A percentile compares a stretch with the other conserved stretches of the same genome.
These are phyloP conservation scores for Spathaspora hagerdaliae DNA, from an alignment of 805 yeast species.

Conservation along the genomic window DNA sequence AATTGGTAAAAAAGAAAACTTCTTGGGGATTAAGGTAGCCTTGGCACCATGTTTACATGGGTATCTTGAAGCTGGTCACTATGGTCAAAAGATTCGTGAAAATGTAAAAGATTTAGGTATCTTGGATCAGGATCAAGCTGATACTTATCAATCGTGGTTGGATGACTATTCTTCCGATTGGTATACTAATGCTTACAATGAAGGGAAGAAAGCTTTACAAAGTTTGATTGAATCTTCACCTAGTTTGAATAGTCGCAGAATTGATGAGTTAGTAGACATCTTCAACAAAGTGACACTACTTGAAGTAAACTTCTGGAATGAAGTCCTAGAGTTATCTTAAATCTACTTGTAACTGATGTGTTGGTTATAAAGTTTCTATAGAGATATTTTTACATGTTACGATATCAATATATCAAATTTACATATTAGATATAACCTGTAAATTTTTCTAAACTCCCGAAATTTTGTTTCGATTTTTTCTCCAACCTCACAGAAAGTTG, in stretches of 20 bases:
- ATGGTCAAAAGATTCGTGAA: constrained; percentile 20
- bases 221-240: constrained; percentile 23
- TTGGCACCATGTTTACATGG: constrained; percentile 76
- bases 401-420: too few species aligned
- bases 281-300: constrained; percentile 56
- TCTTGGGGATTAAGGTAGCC: constrained; percentile 64
- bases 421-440: too few species aligned
- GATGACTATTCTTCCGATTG: constrained; percentile 56
- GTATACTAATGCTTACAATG: constrained; percentile 49
- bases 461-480: too few species aligned
- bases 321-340: constrained; percentile 15
- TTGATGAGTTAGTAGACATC: constrained; percentile 51
- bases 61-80: constrained; percentile 53
- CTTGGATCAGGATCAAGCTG: constrained; percentile 17
- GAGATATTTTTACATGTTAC: too few species aligned
- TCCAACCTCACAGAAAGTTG: too few species aligned
- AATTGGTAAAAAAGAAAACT: constrained; percentile 51
- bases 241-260: constrained; percentile 36
- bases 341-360: constrained; percentile 28
- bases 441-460: too few species aligned
- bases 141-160: constrained; percentile 52
- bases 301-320: constrained; percentile 72
- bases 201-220: constrained; percentile 50
- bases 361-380: too few species aligned
- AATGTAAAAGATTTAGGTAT: constrained; percentile 18